These are phyloP conservation scores for Fusarium xylarioides DNA, from an alignment of 2,329 filamentous ascomycete species.

Conservation along the genomic window DNA sequence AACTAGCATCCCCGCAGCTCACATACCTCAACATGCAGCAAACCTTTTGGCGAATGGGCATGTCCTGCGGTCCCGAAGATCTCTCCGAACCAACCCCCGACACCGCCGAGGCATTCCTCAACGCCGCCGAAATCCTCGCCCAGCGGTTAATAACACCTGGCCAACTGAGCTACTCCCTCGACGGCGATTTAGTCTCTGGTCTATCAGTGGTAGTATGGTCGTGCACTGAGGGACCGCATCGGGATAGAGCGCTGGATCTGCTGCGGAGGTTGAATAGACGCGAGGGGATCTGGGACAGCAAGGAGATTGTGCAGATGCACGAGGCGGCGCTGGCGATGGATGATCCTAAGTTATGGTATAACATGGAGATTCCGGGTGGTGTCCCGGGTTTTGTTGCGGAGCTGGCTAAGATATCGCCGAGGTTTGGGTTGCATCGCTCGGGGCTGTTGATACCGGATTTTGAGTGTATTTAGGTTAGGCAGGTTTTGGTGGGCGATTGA, in stretches of 20 bases:
- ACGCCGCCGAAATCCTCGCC: slow-evolving; percentile 8
- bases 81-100: neutral
- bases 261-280: slow-evolving; percentile 24
- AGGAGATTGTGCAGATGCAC: slow-evolving; percentile 31
- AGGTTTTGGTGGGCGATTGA: too few relatives aligned
- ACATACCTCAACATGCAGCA: slow-evolving; percentile 14
- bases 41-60: slow-evolving; percentile 19
- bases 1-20: neutral
- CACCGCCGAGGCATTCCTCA: neutral
- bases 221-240: neutral
- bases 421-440: neutral
- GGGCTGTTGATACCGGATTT: neutral
- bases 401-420: neutral
- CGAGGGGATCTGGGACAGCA: slow-evolving; percentile 37
- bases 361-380: slow-evolving; percentile 9
- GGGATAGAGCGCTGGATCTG: slow-evolving; percentile 15
- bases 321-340: slow-evolving; percentile 21
- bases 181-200: slow-evolving; percentile 16
- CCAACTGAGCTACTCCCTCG: slow-evolving; percentile 17
- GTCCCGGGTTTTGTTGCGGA: slow-evolving; percentile 15
- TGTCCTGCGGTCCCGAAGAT: neutral
- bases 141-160: neutral
- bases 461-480: neutral
- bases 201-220: slow-evolving; percentile 8
- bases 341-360: neutral